Evolutionary conservation across 805 yeast species (phyloP), one percentile per base, ranked within the genome.

Genomic region (Candida railenensis): DNA sequence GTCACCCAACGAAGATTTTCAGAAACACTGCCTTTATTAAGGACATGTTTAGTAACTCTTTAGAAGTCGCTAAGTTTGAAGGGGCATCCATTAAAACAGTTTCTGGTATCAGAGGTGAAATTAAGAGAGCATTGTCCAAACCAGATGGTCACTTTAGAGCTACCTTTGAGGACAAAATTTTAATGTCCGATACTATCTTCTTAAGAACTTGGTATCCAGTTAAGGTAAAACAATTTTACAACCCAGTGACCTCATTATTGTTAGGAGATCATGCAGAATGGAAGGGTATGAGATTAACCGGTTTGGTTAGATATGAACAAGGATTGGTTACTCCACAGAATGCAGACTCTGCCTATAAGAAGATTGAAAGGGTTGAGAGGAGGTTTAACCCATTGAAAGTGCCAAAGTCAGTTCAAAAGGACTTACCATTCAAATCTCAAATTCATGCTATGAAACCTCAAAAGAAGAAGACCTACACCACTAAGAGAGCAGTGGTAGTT

Each of bases 191-290:
- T 66, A 86, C 89, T 45, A 80, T 94, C 14, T 84, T 92, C 57
- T 71, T 94, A 63, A 84, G 96, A 63, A 91, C 98, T 3, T 94
- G 99, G 99, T 91, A 90, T 63, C 98, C 98, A 1, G 95, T 94
- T 34, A 83, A 80, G 53, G 87, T 94, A 14, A 86, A 92, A 66
- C 83, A 83, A 64, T 94, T 89, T 68, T 95, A 92, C 68, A 95
- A 94, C 62, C 98, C 98, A 1, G 98, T 94, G 18, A 87, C 97
- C 0, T 94, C 99, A 1, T 73, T 92, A 61, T 74, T 95, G 57
- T 67, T 91, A 48, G 62, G 72, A 32, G 81, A 89, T 54, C 94
- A 94, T 69, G 73, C 77, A 28, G 88, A 88, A 58, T 94, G 99
- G 99, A 80, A 80, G 59, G 99, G 99, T 52, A 90, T 94, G 96